Percentiles rank a stretch among this genome's conserved stretches.
These are phyloP conservation scores for Trifolium dubium DNA, from an alignment of 306 rosid species.

Conservation along the genomic window DNA sequence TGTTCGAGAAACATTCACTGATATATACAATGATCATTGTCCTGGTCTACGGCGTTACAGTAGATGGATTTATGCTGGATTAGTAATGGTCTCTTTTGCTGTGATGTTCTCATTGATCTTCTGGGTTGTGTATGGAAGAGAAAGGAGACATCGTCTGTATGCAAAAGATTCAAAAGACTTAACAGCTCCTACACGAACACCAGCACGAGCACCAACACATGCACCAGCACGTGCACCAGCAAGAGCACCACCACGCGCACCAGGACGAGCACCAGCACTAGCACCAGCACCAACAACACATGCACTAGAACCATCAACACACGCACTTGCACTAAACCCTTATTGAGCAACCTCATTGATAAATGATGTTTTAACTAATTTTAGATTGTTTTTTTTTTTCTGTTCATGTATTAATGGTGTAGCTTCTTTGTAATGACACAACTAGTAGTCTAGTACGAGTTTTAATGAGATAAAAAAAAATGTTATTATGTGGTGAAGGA, in stretches of 20 bases:
- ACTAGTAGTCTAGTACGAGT: background rate
- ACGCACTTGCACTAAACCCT: background rate
- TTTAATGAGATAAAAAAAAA: background rate
- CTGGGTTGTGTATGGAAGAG: constrained; percentile 89
- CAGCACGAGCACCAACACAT: constrained; percentile 2
- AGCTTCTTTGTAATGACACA: background rate
- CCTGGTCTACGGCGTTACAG: constrained; percentile 64
- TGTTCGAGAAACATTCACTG: constrained; percentile 64
- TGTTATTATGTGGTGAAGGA: background rate
- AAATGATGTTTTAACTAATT: background rate
- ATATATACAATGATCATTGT: constrained; percentile 60
- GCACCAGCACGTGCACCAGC: background rate
- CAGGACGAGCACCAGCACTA: background rate
- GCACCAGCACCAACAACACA: background rate
- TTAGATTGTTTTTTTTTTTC: background rate
- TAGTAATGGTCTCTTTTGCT: constrained; percentile 69
- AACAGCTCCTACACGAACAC: background rate
- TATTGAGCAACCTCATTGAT: constrained; percentile 1
- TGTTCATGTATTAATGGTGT: background rate
- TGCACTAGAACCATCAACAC: background rate
- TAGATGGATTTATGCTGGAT: constrained; percentile 70
- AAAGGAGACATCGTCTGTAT: constrained; percentile 70
- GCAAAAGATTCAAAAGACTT: constrained; percentile 51
- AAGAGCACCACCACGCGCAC: background rate
- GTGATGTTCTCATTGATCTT: constrained; percentile 81